Evolutionary conservation across 495 filamentous ascomycete species (phyloP).

Genomic region (Aspergillus asperescens): DNA sequence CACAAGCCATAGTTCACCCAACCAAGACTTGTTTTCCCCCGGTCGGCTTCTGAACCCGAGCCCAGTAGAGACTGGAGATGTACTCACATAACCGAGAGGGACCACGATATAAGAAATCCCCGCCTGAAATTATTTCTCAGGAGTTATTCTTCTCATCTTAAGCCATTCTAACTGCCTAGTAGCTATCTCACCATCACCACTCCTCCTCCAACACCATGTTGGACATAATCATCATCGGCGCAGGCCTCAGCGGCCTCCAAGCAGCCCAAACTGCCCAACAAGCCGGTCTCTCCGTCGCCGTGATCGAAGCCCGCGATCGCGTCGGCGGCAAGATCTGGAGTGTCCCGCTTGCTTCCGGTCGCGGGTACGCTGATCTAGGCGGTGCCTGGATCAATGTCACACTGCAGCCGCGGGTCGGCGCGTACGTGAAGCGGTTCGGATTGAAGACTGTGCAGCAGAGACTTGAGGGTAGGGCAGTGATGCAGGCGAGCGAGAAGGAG

Average conservation of each 20-base stretch:
- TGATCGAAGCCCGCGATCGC: slow-evolving; percentile 44
- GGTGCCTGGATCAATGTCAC: slow-evolving; percentile 51
- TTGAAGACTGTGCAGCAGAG: slow-evolving; percentile 43
- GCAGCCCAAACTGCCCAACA: slow-evolving; percentile 36
- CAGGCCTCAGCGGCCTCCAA: slow-evolving; percentile 45
- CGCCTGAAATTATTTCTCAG: too few relatives aligned
- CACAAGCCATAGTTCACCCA: too few relatives aligned
- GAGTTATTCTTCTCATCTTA: too few relatives aligned
- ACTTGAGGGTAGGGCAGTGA: slow-evolving; percentile 27
- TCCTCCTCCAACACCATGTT: not conserved
- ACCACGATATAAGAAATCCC: not conserved
- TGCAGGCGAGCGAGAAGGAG: slow-evolving; percentile 21
- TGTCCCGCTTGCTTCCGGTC: slow-evolving; percentile 17
- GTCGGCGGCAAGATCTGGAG: slow-evolving; percentile 49
- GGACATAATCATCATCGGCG: slow-evolving; percentile 46
- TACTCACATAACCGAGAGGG: too few relatives aligned
- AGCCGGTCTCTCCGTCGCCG: slow-evolving; percentile 33
- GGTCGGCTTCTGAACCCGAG: not conserved
- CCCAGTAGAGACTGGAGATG: too few relatives aligned
- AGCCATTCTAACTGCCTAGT: not conserved
- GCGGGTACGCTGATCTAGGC: slow-evolving; percentile 33
- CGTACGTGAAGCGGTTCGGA: slow-evolving; percentile 29
- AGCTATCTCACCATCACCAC: not conserved
- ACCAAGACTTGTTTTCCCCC: too few relatives aligned
- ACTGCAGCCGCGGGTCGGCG: slow-evolving; percentile 39